A percentile compares a stretch with the other conserved stretches of the same genome.
Evolutionary conservation across 2,329 filamentous ascomycete species (phyloP).

Genomic region (Dendryphion nanum): DNA sequence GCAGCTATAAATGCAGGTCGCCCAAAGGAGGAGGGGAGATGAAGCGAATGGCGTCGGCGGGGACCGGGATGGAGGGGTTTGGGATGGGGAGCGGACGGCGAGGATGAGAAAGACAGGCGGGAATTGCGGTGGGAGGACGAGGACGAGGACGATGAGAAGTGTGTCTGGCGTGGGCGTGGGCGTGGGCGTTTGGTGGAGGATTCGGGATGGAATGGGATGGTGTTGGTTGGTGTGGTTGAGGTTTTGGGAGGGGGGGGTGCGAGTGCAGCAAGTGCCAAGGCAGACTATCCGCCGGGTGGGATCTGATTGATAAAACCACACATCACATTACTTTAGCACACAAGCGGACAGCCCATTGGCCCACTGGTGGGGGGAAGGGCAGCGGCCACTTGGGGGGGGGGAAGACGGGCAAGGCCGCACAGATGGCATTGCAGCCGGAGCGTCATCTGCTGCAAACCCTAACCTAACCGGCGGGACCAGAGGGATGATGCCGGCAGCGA

Average conservation of each 20-base stretch:
- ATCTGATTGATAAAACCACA: too few species aligned
- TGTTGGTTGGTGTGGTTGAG: too few species aligned
- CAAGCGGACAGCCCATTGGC: neutral
- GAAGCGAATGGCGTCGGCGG: neutral
- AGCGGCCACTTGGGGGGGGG: neutral
- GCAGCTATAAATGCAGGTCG: neutral
- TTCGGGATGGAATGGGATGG: neutral
- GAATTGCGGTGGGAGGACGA: neutral
- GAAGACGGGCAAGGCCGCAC: slow-evolving; percentile 6
- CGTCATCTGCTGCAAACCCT: neutral
- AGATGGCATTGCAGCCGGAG: slow-evolving; percentile 8
- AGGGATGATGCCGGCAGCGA: neutral
- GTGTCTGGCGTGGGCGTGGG: neutral
- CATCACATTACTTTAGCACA: neutral
- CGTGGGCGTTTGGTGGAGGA: neutral
- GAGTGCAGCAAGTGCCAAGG: too few species aligned
- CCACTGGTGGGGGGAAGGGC: neutral
- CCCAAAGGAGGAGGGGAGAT: neutral
- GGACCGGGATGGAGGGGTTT: neutral
- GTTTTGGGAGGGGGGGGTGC: too few species aligned
- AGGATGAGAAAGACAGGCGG: neutral
- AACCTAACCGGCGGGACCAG: neutral
- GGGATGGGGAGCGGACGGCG: neutral
- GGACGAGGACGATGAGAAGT: neutral
- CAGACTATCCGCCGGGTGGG: too few species aligned